phyloP scores from a whole-genome alignment of 1,139 yeast genomes.

The Lodderomyces oxycetoniae region DNA sequence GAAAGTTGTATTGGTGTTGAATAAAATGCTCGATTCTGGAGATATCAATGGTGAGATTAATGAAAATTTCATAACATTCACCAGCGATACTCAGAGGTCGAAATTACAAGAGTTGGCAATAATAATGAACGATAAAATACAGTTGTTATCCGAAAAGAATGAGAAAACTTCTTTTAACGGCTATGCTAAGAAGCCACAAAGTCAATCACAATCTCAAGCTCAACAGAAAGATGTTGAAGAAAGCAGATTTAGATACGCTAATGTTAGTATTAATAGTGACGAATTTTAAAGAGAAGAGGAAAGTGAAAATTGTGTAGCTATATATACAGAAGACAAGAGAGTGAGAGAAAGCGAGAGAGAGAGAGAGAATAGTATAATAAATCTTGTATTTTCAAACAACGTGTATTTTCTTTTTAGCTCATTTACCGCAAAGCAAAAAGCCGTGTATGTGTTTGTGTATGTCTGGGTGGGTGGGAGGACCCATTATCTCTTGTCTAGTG shows the following conservation, averaged over 20 bases:
- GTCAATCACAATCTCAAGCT: slow-evolving; percentile 25
- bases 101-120: slow-evolving; percentile 87
- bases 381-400: no score
- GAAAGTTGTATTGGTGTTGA: slow-evolving; percentile 58
- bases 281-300: slow-evolving; percentile 39
- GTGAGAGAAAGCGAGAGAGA: no score
- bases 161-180: slow-evolving; percentile 81
- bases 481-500: no score
- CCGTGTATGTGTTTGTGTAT: no score
- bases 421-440: no score
- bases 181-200: slow-evolving; percentile 42
- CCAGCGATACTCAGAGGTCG: slow-evolving; percentile 75
- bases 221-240: slow-evolving; percentile 22
- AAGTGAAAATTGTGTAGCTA: slow-evolving; percentile 1
- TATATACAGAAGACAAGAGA: neutral
- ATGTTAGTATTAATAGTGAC: slow-evolving; percentile 44
- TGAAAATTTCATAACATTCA: slow-evolving; percentile 50
- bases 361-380: no score
- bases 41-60: slow-evolving; percentile 46
- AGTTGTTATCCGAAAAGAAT: slow-evolving; percentile 75
- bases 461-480: no score
- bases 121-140: slow-evolving; percentile 81
- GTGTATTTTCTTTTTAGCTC: no score
- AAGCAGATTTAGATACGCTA: slow-evolving; percentile 44
- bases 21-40: slow-evolving; percentile 69